Conservation (phyloP, 2,329 filamentous ascomycete genomes). For the Claviceps pusilla region DNA sequence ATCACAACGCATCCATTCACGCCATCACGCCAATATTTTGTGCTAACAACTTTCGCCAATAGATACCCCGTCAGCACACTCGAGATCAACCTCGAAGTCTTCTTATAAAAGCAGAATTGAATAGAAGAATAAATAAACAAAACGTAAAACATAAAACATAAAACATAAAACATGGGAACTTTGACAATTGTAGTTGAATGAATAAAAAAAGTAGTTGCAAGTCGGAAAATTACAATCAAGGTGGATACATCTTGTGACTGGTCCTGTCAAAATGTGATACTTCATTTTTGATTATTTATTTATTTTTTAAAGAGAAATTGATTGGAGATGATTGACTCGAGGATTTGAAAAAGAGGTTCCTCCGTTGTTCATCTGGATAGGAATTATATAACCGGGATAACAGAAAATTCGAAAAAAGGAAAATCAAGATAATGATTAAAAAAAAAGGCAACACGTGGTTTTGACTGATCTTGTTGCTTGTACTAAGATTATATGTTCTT, state of each 20-base stretch:
- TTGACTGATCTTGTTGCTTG: background rate
- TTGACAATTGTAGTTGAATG: too few relatives aligned
- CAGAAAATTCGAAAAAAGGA: too few relatives aligned
- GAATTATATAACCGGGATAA: background rate
- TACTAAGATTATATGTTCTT: background rate
- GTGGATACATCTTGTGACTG: background rate
- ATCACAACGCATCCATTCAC: too few relatives aligned
- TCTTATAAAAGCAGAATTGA: conserved; percentile 44
- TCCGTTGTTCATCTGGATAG: background rate
- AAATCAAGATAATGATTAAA: background rate
- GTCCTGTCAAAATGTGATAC: too few relatives aligned
- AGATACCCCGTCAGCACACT: conserved; percentile 85
- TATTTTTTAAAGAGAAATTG: too few relatives aligned
- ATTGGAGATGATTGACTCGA: conserved; percentile 9
- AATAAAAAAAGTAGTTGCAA: too few relatives aligned
- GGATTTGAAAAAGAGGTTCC: background rate
- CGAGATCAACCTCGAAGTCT: conserved; percentile 87
- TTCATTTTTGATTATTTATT: too few relatives aligned
- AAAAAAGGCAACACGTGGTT: background rate
- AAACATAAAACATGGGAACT: background rate
- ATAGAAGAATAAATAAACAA: too few relatives aligned
- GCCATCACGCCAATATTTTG: too few relatives aligned
- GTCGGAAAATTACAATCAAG: too few relatives aligned
- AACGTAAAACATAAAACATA: background rate
- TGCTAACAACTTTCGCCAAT: background rate